These are phyloP conservation scores for Coemansia sp. DNA, from an alignment of 192 early-diverging fungal genomes.

Conservation along the genomic window DNA sequence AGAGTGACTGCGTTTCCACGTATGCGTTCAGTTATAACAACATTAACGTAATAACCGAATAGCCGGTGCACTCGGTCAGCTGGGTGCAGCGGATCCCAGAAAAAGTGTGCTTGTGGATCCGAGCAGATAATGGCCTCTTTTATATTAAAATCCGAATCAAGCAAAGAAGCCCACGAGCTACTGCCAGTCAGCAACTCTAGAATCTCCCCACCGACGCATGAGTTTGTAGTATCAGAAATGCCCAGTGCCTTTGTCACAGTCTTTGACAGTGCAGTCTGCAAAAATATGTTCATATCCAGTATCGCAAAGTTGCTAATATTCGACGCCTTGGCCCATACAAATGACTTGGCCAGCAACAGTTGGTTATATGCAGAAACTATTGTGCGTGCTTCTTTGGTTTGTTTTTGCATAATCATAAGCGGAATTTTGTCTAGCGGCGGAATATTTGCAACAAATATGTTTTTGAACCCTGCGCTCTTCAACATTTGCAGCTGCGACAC, in stretches of 20 bases:
- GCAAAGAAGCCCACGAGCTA: not conserved
- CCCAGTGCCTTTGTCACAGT: constrained; percentile 7
- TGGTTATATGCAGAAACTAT: constrained; percentile 20
- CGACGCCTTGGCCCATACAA: not conserved
- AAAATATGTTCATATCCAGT: constrained; percentile 16
- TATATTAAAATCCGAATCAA: not conserved
- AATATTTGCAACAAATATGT: constrained; percentile 13
- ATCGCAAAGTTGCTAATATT: not conserved
- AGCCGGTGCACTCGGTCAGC: constrained; percentile 24
- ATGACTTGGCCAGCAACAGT: constrained; percentile 5
- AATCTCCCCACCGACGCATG: constrained; percentile 19
- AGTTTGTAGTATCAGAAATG: constrained; percentile 7
- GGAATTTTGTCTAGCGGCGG: constrained; percentile 18
- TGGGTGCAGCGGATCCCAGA: constrained; percentile 37
- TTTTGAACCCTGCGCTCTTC: constrained; percentile 8
- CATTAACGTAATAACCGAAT: constrained; percentile 30
- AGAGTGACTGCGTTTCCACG: not conserved
- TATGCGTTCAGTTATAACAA: not conserved
- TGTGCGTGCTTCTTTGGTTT: not conserved
- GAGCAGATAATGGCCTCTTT: constrained; percentile 10
- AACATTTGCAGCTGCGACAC: constrained; percentile 10
- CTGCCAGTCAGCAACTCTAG: constrained; percentile 7
- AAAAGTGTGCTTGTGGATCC: constrained; percentile 9
- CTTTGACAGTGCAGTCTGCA: constrained; percentile 2
- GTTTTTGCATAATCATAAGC: constrained; percentile 10